A percentile compares a stretch with the other conserved stretches of the same genome.
Conservation (phyloP, 495 filamentous ascomycete species). For the Melanomma pulvis-pyrius region DNA sequence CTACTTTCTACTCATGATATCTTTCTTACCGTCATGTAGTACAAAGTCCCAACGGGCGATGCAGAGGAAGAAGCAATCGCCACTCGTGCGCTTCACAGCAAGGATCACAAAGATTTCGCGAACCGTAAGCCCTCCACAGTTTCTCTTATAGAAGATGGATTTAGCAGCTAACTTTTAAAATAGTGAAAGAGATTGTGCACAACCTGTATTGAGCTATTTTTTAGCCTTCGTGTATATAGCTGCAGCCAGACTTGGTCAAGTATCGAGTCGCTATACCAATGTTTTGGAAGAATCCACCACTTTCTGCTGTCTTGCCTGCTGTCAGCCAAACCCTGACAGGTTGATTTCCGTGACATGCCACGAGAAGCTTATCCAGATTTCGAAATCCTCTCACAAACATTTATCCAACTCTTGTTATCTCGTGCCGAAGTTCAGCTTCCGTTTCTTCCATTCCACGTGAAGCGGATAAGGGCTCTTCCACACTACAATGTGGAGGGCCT, state of each 20-base stretch:
- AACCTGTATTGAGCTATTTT: slow-evolving; percentile 17
- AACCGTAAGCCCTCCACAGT: slow-evolving; percentile 19
- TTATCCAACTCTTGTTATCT: neutral
- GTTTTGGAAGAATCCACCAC: too few relatives aligned
- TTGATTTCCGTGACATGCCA: neutral
- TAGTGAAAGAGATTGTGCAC: slow-evolving; percentile 35
- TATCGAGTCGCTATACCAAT: neutral
- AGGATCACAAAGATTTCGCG: slow-evolving; percentile 33
- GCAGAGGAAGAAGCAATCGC: slow-evolving; percentile 36
- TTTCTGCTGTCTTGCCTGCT: too few relatives aligned
- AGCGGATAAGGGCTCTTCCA: slow-evolving; percentile 18
- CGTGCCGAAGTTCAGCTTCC: neutral
- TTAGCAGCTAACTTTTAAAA: neutral
- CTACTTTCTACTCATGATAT: neutral
- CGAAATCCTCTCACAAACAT: neutral
- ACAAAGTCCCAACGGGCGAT: slow-evolving; percentile 34
- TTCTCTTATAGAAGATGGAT: neutral
- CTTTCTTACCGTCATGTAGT: slow-evolving; percentile 14
- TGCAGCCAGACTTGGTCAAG: neutral
- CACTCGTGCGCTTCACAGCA: slow-evolving; percentile 31
- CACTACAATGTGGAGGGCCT: slow-evolving; percentile 6
- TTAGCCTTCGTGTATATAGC: neutral
- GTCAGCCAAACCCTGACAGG: neutral
- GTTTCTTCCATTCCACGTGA: neutral
- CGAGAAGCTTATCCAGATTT: neutral